phyloP scores from a whole-genome alignment of 2,329 filamentous ascomycete species.

The Aspergillus sojae region DNA sequence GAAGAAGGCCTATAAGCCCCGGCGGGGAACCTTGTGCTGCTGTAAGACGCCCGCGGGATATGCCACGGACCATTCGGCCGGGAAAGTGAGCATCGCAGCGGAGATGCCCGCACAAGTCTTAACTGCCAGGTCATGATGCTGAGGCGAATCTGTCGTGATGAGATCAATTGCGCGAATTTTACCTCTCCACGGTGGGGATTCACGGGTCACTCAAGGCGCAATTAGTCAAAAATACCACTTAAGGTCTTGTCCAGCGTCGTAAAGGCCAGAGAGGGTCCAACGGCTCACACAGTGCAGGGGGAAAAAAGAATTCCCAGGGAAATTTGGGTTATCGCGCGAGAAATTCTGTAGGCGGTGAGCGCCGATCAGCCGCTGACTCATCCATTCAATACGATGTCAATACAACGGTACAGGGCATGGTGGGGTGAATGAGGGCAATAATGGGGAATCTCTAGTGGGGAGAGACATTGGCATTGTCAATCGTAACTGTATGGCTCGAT shows the following conservation, averaged over 20 bases:
- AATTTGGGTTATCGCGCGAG: background rate
- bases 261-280: background rate
- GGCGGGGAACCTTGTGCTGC: conserved; percentile 17
- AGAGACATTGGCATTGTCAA: background rate
- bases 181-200: conserved; percentile 17
- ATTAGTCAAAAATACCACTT: background rate
- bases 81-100: conserved; percentile 31
- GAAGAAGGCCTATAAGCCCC: conserved; percentile 13
- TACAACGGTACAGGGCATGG: background rate
- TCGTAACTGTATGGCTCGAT: background rate
- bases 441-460: background rate
- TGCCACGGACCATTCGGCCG: conserved; percentile 32
- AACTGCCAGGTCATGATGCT: conserved; percentile 34
- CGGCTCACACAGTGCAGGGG: background rate
- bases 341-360: conserved; percentile 1
- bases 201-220: background rate
- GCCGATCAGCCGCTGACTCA: conserved; percentile 1
- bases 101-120: conserved; percentile 36
- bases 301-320: background rate
- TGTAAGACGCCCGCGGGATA: conserved; percentile 17
- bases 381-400: background rate
- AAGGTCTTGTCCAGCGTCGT: background rate
- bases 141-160: background rate
- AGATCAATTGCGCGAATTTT: conserved; percentile 13
- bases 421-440: background rate